Base-by-base conservation (phyloP, 2,329 filamentous ascomycete species). In the Aurifilum marmelostoma region DNA sequence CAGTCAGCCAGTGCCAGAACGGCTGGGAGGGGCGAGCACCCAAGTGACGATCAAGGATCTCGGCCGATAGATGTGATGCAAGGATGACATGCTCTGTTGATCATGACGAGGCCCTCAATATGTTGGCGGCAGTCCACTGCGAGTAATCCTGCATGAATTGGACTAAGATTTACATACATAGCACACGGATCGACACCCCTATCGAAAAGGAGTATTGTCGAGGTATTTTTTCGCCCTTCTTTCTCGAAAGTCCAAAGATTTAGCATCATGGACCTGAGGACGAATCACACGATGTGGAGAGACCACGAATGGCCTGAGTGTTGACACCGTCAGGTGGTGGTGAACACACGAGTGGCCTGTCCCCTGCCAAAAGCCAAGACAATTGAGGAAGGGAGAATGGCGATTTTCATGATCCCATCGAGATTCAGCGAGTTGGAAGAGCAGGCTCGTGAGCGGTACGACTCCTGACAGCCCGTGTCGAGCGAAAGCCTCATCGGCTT, bases 251-350 rank as follows among this genome's bases (percentile, higher is more conserved):
- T 56, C 52, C 7, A 37, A 58, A 37, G 34, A 21, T 3, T 37
- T 37, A 34, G 56, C 56, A 59, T 37, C 27, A 29, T 27, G 56
- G 29, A 37, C 18, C 16, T 29, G 21, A n/a, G 56, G 56, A 37
- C 56, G 56, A 37, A 59, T 59, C 56, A 59, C 29, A 59, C 56
- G 21, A 34, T 34, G 56, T 59, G 56, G 56, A 59, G 24, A 59
- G 56, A n/a, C 56, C 18, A 59, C 14, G 32, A 5, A 59, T 34
- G 54, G 54, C 29, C 29, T 32, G 14, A n/a, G 14, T 14, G 29
- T 11, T 6, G 18, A 21, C 29, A 32, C 7, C 18, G 56, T 59
- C 56, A 59, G 29, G 56, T 59, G 56, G 16, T 59, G 56, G 21
- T 37, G 43, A 21, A 9, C 21, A 21, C 16, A n/a, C 11, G 32